Evolutionary conservation across 176 grass and related monocot species (phyloP).

Genomic region (bread wheat (Triticum aestivum)): IWGSC_CS_RefSeq_v2.1 NC_057794.1:458685081-458685580

Average conservation of each 20-base stretch:
- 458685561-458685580: slow-evolving; percentile 14
- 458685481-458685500: slow-evolving; percentile 5
- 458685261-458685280: slow-evolving; percentile 14
- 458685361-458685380: slow-evolving; percentile 22
- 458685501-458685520: slow-evolving; percentile 20
- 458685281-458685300: slow-evolving; percentile 23
- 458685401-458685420: slow-evolving; percentile 10
- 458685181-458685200: neutral
- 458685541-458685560: slow-evolving; percentile 15
- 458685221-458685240: slow-evolving; percentile 6
- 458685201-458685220: neutral
- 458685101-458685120: neutral
- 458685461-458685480: slow-evolving; percentile 24
- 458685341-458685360: slow-evolving; percentile 23
- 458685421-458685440: neutral
- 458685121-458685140: slow-evolving; percentile 23
- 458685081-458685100: neutral
- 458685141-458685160: slow-evolving; percentile 34
- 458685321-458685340: slow-evolving; percentile 31
- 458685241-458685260: neutral
- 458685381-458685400: slow-evolving; percentile 2
- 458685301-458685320: slow-evolving; percentile 47
- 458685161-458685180: neutral
- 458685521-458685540: slow-evolving; percentile 21
- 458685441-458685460: neutral